phyloP scores from a whole-genome alignment of 2,329 filamentous ascomycete genomes.

The Arachnomyces sp. region DNA sequence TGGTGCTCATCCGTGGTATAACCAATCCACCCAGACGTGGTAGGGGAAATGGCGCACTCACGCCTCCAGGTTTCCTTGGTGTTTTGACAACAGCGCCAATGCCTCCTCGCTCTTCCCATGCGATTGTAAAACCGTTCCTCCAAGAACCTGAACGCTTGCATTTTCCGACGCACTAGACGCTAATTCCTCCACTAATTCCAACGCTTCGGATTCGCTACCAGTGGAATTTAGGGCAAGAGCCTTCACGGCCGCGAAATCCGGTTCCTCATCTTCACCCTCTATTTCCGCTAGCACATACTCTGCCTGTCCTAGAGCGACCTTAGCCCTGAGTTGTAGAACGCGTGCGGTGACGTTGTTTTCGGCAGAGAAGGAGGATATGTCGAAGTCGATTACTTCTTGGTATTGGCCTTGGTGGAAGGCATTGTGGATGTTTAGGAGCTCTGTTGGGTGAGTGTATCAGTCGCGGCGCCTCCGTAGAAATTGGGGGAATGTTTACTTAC shows the following conservation, averaged over 20 bases:
- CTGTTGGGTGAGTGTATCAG: slow-evolving; percentile 27
- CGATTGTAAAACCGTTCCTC: slow-evolving; percentile 72
- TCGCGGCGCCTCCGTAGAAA: slow-evolving; percentile 6
- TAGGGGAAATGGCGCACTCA: slow-evolving; percentile 40
- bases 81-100: slow-evolving; percentile 67
- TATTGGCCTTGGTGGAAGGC: slow-evolving; percentile 73
- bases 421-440: slow-evolving; percentile 61
- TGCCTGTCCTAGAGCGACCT: slow-evolving; percentile 72
- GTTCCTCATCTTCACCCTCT: slow-evolving; percentile 56
- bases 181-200: slow-evolving; percentile 59
- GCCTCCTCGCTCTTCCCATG: slow-evolving; percentile 81
- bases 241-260: slow-evolving; percentile 68
- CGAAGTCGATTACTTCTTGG: slow-evolving; percentile 76
- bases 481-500: slow-evolving; percentile 27
- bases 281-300: slow-evolving; percentile 63
- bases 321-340: slow-evolving; percentile 72
- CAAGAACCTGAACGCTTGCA: slow-evolving; percentile 69
- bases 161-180: slow-evolving; percentile 64
- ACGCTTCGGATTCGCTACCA: slow-evolving; percentile 56
- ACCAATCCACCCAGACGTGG: neutral
- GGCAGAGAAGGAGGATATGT: slow-evolving; percentile 68
- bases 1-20: slow-evolving; percentile 5
- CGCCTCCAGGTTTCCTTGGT: slow-evolving; percentile 75
- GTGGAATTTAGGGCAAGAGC: slow-evolving; percentile 62
- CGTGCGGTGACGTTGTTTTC: slow-evolving; percentile 71